Evolutionary conservation across 2,329 filamentous ascomycete genomes (phyloP).

Genomic region (Alternaria conjuncta): DNA sequence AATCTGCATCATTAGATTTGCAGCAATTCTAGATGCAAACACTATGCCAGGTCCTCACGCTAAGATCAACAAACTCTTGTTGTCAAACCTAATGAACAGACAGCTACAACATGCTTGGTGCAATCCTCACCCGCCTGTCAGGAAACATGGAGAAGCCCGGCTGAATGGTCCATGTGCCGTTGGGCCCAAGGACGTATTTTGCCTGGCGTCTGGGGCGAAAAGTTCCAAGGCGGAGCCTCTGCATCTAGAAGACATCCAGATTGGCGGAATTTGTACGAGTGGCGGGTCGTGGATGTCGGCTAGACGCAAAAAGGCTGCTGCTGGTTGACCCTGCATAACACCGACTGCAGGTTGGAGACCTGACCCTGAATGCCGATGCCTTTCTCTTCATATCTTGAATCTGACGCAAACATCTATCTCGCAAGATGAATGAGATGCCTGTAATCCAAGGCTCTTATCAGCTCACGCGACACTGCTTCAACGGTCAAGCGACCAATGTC

Average conservation of each 20-base stretch:
- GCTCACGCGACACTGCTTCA: constrained; percentile 20
- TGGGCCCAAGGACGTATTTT: constrained; percentile 5
- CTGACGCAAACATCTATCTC: background rate
- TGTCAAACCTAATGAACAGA: background rate
- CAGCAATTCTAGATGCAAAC: background rate
- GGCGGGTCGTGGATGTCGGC: background rate
- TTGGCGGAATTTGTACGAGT: constrained; percentile 9
- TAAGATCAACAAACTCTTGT: background rate
- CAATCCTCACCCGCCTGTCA: background rate
- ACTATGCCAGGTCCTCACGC: background rate
- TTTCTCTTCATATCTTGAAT: background rate
- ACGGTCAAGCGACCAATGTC: constrained; percentile 26
- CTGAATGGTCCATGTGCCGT: constrained; percentile 9
- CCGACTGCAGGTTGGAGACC: constrained; percentile 12
- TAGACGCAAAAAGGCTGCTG: constrained; percentile 16
- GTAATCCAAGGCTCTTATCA: background rate
- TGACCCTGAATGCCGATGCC: constrained; percentile 4
- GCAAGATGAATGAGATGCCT: background rate
- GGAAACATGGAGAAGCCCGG: background rate
- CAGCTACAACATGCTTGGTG: background rate
- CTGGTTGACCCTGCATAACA: constrained; percentile 37
- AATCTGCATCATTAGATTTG: background rate
- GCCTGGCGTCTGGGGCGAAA: constrained; percentile 7
- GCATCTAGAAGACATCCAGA: constrained; percentile 6
- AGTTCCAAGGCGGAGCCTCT: constrained; percentile 1